Base-by-base conservation (phyloP, 164 flowering plant species). In the Malania oleifera region DNA sequence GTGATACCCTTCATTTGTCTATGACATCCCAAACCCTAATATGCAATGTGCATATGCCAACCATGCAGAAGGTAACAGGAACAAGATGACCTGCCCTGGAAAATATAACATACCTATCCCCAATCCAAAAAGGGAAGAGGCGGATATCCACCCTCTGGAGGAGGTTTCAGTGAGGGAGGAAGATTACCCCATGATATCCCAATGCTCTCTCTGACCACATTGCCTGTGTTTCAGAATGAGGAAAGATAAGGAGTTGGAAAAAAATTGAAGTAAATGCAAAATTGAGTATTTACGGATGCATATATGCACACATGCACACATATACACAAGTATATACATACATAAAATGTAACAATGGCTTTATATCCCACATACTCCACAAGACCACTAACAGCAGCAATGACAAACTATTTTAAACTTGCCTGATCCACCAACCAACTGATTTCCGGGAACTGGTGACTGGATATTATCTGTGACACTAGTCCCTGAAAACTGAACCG, bases 81-180 rank as follows among this genome's bases (percentile, higher is more conserved):
- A 56, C n/a, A n/a, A n/a, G n/a, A n/a, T n/a, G n/a, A n/a, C n/a
- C n/a, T n/a, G n/a, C 4, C 2, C 29, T 17, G 10, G 23, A 39
- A n/a, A 22, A 22, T 17, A 13, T 12, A 49, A 14, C 60, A 19
- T 57, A 49, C 35, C 54, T 75, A 86, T 75, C 97, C 98, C 97
- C 97, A 93, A 56, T 87, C 95, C 20, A 85, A 62, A 59, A 84
- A 81, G 18, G 97, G 92, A 39, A 82, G 82, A 41, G 73, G 71
- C 0, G 85, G 95, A 73, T 86, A 86, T 67, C 96, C 95, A 53
- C 87, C 90, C 52, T 87, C 96, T 4, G 96, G 95, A 59, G 95
- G 96, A 60, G 91, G 97, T 73, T 74, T 75, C 39, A 93, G 66
- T 0, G 96, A 93, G 54, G 96, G 89, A 57, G 97, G 98, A 47